phyloP scores from a whole-genome alignment of 768 basidiomycete genomes.

The Boletus bicolor region DNA sequence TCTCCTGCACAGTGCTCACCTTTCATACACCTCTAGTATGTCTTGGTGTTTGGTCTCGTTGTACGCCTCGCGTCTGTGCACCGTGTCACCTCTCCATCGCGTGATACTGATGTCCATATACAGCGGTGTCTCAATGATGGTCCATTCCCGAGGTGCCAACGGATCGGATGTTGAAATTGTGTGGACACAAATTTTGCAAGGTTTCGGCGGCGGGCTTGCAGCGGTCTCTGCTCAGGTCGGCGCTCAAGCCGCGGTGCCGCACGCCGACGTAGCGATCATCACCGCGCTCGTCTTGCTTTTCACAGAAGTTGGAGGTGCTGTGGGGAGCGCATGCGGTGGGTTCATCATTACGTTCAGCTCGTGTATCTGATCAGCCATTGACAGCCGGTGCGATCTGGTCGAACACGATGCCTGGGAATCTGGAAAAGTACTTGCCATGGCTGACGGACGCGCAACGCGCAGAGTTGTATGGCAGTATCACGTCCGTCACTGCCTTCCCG shows the following conservation, averaged over 20 bases:
- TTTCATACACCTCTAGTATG: slow-evolving; percentile 22
- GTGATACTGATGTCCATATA: background rate
- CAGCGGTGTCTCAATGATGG: slow-evolving; percentile 66
- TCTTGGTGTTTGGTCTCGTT: slow-evolving; percentile 55
- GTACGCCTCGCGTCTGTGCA: slow-evolving; percentile 49
- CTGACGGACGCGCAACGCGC: slow-evolving; percentile 41
- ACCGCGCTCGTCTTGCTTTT: slow-evolving; percentile 66
- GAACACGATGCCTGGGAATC: slow-evolving; percentile 59
- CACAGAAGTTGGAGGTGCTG: slow-evolving; percentile 65
- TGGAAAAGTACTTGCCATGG: slow-evolving; percentile 53
- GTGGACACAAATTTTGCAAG: slow-evolving; percentile 68
- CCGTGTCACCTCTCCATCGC: background rate
- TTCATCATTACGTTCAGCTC: background rate
- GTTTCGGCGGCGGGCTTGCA: slow-evolving; percentile 71
- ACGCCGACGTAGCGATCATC: slow-evolving; percentile 62
- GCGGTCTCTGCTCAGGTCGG: slow-evolving; percentile 54
- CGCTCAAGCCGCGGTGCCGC: slow-evolving; percentile 64
- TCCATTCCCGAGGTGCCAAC: slow-evolving; percentile 62
- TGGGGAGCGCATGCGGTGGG: slow-evolving; percentile 60
- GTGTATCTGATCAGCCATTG: background rate
- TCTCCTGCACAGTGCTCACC: background rate
- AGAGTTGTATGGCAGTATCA: slow-evolving; percentile 55
- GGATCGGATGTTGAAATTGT: slow-evolving; percentile 56
- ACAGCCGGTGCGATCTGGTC: slow-evolving; percentile 66
- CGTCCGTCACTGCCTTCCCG: slow-evolving; percentile 44